Evolutionary conservation across 1,284 basidiomycete species (phyloP).

Genomic region (Austroboletus novae-zelandiae): DNA sequence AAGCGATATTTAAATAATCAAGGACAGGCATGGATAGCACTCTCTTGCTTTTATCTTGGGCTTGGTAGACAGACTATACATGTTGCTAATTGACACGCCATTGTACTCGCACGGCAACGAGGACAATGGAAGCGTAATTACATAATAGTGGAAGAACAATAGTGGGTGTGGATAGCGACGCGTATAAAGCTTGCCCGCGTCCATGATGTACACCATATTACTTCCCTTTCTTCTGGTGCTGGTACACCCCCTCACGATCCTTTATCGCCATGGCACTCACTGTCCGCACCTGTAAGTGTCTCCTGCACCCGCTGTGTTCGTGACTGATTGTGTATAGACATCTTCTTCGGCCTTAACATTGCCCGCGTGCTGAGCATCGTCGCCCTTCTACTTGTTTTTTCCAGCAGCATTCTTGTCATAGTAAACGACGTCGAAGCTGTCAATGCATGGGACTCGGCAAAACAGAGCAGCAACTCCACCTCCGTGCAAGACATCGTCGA

Average conservation of each 20-base stretch:
- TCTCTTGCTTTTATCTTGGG: slow-evolving; percentile 5
- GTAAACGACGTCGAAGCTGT: slow-evolving; percentile 77
- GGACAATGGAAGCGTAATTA: slow-evolving; percentile 21
- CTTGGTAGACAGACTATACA: slow-evolving; percentile 4
- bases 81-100: background rate
- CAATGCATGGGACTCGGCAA: slow-evolving; percentile 54
- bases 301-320: background rate
- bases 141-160: slow-evolving; percentile 27
- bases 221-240: slow-evolving; percentile 26
- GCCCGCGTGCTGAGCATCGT: slow-evolving; percentile 79
- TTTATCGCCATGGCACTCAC: slow-evolving; percentile 32
- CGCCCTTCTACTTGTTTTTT: slow-evolving; percentile 73
- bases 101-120: slow-evolving; percentile 14
- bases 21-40: slow-evolving; percentile 11
- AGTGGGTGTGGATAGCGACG: slow-evolving; percentile 23
- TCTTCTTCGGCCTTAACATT: slow-evolving; percentile 79
- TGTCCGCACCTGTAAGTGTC: slow-evolving; percentile 38
- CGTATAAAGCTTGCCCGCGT: slow-evolving; percentile 22
- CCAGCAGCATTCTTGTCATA: slow-evolving; percentile 80
- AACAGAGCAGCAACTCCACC: slow-evolving; percentile 35
- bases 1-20: slow-evolving; percentile 10
- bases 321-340: slow-evolving; percentile 39
- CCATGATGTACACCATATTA: slow-evolving; percentile 4
- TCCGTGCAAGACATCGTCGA: slow-evolving; percentile 39
- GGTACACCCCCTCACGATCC: slow-evolving; percentile 27